Conservation (phyloP, 768 basidiomycete species). For the Pleurotus sapidus region DNA sequence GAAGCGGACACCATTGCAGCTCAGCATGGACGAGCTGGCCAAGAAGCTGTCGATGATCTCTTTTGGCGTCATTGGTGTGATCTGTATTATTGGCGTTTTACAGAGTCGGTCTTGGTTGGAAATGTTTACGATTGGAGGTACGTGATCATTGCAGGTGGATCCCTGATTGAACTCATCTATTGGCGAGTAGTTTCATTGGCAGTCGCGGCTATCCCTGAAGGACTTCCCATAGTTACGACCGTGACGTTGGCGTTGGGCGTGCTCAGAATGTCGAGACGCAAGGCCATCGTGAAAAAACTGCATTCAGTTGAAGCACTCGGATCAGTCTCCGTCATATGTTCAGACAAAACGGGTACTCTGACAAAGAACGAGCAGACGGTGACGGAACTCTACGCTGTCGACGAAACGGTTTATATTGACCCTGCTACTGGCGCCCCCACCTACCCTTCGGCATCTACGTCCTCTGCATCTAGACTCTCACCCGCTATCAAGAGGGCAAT, state of each 20-base stretch:
- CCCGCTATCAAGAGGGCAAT: conserved; percentile 72
- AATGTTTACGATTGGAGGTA: conserved; percentile 99
- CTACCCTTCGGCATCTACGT: conserved; percentile 11
- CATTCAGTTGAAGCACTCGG: conserved; percentile 94
- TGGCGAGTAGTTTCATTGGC: conserved; percentile 79
- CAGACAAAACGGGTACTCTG: conserved; percentile 94
- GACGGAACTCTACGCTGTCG: conserved; percentile 82
- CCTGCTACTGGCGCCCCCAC: conserved; percentile 37
- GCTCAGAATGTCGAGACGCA: conserved; percentile 88
- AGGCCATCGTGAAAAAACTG: conserved; percentile 95
- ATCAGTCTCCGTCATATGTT: conserved; percentile 95
- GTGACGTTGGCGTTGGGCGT: conserved; percentile 96
- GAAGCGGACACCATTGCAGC: conserved; percentile 87
- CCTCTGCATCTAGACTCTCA: conserved; percentile 32
- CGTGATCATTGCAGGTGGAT: conserved; percentile 17
- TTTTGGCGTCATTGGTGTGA: conserved; percentile 92
- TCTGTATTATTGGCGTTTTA: conserved; percentile 84
- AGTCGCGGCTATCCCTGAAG: conserved; percentile 98
- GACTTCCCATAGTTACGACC: conserved; percentile 94
- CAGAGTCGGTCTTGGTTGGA: conserved; percentile 90
- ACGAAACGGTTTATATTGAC: conserved; percentile 73
- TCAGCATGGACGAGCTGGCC: conserved; percentile 95
- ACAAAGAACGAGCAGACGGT: conserved; percentile 98
- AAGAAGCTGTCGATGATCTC: conserved; percentile 87
- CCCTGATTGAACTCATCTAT: neutral